Evolutionary conservation across 768 basidiomycete species (phyloP).

Genomic region (Xerocomellus dryophilus): DNA sequence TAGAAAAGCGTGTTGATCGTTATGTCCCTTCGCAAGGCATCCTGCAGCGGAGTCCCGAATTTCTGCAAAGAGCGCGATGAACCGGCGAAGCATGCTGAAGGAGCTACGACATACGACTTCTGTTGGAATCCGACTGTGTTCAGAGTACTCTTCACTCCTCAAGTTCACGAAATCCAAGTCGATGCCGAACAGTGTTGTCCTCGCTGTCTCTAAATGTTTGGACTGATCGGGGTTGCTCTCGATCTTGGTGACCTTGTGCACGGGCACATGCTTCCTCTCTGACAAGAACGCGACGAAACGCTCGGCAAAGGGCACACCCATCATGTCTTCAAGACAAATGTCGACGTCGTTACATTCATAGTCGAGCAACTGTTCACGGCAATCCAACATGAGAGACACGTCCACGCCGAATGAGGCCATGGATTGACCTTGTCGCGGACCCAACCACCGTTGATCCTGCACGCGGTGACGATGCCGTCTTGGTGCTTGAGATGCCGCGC

Average conservation of each 20-base stretch:
- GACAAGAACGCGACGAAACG: conserved; percentile 60
- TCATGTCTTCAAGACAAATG: conserved; percentile 84
- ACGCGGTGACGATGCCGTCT: conserved; percentile 56
- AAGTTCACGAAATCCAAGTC: conserved; percentile 95
- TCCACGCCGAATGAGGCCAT: conserved; percentile 4
- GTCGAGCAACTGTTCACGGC: conserved; percentile 63
- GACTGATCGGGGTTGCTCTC: conserved; percentile 95
- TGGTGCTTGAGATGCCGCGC: conserved; percentile 51
- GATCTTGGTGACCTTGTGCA: conserved; percentile 70
- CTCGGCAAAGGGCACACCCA: conserved; percentile 86
- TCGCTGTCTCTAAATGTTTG: conserved; percentile 96
- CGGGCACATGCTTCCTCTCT: conserved; percentile 28
- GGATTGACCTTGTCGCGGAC: conserved; percentile 89
- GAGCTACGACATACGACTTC: conserved; percentile 58
- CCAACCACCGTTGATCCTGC: conserved; percentile 97
- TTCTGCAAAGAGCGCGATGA: conserved; percentile 43
- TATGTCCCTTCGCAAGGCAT: conserved; percentile 85
- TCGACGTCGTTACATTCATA: conserved; percentile 88
- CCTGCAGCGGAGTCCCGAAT: conserved; percentile 90
- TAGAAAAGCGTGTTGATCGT: conserved; percentile 97
- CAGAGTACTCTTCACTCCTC: conserved; percentile 87
- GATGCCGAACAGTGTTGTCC: conserved; percentile 71
- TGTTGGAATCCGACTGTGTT: conserved; percentile 84
- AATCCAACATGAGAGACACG: conserved; percentile 13
- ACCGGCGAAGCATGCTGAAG: neutral